Percentiles rank a stretch among this genome's conserved stretches.
phyloP scores from a whole-genome alignment of 176 grass and related monocot species.

The Puccinellia tenuiflora region DNA sequence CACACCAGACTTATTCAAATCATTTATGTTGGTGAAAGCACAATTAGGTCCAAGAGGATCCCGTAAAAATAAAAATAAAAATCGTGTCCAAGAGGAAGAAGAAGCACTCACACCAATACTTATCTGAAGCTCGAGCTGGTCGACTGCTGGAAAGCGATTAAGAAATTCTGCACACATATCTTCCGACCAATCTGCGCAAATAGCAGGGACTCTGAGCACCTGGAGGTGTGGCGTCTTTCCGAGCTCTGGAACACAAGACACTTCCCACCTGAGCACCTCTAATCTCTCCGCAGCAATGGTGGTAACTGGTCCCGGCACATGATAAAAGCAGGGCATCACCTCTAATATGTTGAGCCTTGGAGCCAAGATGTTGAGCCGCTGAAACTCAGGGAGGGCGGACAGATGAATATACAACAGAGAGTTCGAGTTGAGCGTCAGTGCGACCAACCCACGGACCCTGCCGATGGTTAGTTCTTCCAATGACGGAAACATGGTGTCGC shows the following conservation, averaged over 20 bases:
- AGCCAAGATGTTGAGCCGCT: neutral
- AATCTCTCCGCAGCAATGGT: neutral
- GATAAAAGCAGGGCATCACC: neutral
- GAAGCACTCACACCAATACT: neutral
- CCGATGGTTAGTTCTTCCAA: neutral
- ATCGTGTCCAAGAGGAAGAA: neutral
- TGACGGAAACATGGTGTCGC: neutral
- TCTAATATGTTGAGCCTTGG: neutral
- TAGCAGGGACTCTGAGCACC: neutral
- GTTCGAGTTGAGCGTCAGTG: neutral
- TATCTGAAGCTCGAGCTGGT: neutral
- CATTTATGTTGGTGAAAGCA: neutral
- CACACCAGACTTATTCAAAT: neutral
- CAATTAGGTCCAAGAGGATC: neutral
- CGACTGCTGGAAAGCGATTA: neutral
- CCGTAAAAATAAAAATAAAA: neutral
- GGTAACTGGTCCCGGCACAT: neutral
- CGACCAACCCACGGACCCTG: neutral
- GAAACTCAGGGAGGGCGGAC: neutral
- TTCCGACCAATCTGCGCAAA: neutral
- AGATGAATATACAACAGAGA: neutral
- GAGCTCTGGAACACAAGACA: neutral
- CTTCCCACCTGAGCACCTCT: neutral
- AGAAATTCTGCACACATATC: neutral
- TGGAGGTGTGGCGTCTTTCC: neutral